Percentiles rank a stretch among this genome's conserved stretches.
phyloP scores from a whole-genome alignment of 495 filamentous ascomycete species.

The Penicillium paxilli region DNA sequence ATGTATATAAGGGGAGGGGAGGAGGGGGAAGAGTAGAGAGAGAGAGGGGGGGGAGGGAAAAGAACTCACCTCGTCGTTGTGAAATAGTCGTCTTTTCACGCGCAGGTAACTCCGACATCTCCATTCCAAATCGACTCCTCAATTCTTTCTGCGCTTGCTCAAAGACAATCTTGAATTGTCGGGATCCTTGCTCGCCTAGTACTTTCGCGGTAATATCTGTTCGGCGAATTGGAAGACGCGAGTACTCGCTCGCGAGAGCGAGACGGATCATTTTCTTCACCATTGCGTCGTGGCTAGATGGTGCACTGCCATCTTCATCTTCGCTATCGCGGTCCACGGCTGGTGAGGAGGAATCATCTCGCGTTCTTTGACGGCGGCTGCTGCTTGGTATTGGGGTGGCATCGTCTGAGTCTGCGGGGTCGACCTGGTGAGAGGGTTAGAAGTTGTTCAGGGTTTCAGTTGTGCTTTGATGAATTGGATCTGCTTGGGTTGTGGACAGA shows the following conservation, averaged over 20 bases:
- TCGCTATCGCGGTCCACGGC: slow-evolving; percentile 18
- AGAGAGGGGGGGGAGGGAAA: background rate
- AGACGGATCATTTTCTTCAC: slow-evolving; percentile 91
- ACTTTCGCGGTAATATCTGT: slow-evolving; percentile 75
- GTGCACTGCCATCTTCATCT: slow-evolving; percentile 25
- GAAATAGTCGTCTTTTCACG: slow-evolving; percentile 76
- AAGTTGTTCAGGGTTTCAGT: background rate
- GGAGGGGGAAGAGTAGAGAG: no score
- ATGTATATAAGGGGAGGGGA: no score
- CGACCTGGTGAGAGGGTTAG: background rate
- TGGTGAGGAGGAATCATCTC: slow-evolving; percentile 9
- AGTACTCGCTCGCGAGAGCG: slow-evolving; percentile 83
- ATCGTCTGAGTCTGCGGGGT: slow-evolving; percentile 4
- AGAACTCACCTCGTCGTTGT: slow-evolving; percentile 69
- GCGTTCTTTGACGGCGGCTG: slow-evolving; percentile 18
- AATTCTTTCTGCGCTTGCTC: slow-evolving; percentile 66
- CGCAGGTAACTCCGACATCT: slow-evolving; percentile 76
- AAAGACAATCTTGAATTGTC: slow-evolving; percentile 70
- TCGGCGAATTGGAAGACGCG: slow-evolving; percentile 73
- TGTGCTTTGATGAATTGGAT: background rate
- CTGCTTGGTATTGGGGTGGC: slow-evolving; percentile 1
- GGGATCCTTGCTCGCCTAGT: slow-evolving; percentile 35
- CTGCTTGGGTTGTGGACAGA: slow-evolving; percentile 14
- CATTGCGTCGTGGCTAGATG: slow-evolving; percentile 59
- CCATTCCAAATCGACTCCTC: slow-evolving; percentile 74